Base-by-base conservation (phyloP, 768 basidiomycete genomes). In the Serendipita sp. region DNA sequence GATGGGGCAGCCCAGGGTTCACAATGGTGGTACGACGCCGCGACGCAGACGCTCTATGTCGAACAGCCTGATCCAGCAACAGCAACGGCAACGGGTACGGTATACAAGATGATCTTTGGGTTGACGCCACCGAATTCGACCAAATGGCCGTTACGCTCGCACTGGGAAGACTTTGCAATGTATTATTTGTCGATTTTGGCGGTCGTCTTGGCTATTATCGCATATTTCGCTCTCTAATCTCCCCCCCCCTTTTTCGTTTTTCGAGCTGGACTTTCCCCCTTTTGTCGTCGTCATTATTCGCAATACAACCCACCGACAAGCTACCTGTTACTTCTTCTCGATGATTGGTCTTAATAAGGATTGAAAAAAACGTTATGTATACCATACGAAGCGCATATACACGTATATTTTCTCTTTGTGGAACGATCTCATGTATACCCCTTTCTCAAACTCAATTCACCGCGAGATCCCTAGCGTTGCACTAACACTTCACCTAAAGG, bases 11-110 rank as follows among this genome's bases (percentile, higher is more conserved):
- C 73, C 16, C 67, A 76, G 3, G 78, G 74, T 0, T 85, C 87
- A 65, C 71, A 69, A 23, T 85, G 82, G 71, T 63, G 68, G 2
- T 82, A 90, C 73, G 87, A 91, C 68, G 80, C 79, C 69, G 70
- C 73, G 34, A 77, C 81, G 41, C 91, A 93, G 73, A 91, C 91
- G 0, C 74, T 94, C 64, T 90, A 84, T 69, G 74, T 93, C 68
- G 78, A 85, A 11, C 71, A 75, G 23, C 64, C 66, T 10, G 74
- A 77, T 1, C 68, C 69, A 13, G 75, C 80, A 56, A 74, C 73
- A 5, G 35, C 32, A 11, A 7, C 72, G 2, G 78, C 82, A 23
- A 23, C 23, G 15, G 79, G 81, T 3, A 75, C 73, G 65, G 73
- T 69, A 32, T 81, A 86, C 69, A 74, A 74, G 32, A 73, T 90